Base-by-base conservation (phyloP, 495 filamentous ascomycete species). In the Poronia punctata region DNA sequence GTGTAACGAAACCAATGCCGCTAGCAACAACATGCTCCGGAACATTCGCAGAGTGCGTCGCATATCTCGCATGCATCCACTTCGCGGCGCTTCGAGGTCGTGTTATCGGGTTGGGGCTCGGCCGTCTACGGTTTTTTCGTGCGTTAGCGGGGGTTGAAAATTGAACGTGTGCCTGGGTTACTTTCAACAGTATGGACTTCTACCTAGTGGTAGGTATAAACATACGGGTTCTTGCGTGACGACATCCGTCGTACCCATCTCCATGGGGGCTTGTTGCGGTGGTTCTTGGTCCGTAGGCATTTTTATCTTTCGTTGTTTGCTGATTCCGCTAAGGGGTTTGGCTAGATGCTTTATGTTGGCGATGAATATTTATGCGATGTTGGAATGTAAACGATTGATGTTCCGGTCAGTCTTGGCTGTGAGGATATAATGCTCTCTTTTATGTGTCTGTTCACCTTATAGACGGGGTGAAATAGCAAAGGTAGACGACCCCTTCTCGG, bases 221-320 rank as follows among this genome's bases (percentile, higher is more conserved):
- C 57, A 16, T 53, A 60, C 57, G 11, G 57, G 57, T 39, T 60
- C 54, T 37, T 57, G 54, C 15, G 46, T 43, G 40, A 60, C 46
- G 25, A 58, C 38, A 43, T 48, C 37, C 16, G 46, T 46, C 28
- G 53, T 42, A 29, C 35, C 50, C 46, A 52, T 47, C 51, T 58
- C 54, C 57, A 60, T 60, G 36, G 57, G 54, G 45, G 49, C 54
- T 49, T 60, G 54, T 40, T 58, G 57, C 38, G 53, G 54, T 30
- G 57, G 57, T 26, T 51, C 54, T 47, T 60, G 38, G 34, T 45
- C 35, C 20, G 46, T 20, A 48, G 54, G 51, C 57, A 60, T 60
- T 5, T 45, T 52, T 43, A 38, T 31, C 18, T 3, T 29, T 18
- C 29, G n/a, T 29, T 41, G 10, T 43, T 21, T 27, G 36, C 9